Evolutionary conservation across 176 grass and related monocot species (phyloP), one percentile per base, ranked within the genome.

Genomic region (Musa beccarii): DNA sequence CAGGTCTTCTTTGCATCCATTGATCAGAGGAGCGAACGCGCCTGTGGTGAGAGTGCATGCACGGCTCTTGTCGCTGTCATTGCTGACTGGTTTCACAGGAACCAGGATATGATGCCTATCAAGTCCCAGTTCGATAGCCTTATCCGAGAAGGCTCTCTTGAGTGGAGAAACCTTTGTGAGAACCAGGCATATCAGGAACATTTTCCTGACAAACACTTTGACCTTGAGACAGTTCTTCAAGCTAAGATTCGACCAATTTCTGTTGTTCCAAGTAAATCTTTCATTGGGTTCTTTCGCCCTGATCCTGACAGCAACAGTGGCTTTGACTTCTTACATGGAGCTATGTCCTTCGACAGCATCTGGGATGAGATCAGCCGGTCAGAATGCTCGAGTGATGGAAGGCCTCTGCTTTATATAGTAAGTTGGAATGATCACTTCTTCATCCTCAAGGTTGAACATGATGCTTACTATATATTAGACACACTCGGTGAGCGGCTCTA

Each of bases 351-450:
- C 11, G 95, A 94, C 55, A 83, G 82, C 72, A 91, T 99, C 73
- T 99, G 95, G 95, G 88, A 92, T 77, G 95, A 99, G 86, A 92
- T 99, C 65, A 84, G 85, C 78, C 75, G 51, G 21, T 51, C 86
- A 1, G 76, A 83, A 54, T 74, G 52, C 20, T 77, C 68, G 7
- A 56, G 67, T 15, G 71, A 76, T 23, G 87, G 83, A 22, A 86
- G 71, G 19, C 80, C 81, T 23, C 87, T 79, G 13, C 50, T 99
- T 19, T 99, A 99, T 75, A 93, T 99, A 19, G 88, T 97, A 54
- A 97, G 94, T 72, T 97, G 94, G 94, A 97, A 97, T 0, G 94
- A 97, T 74, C 94, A 97, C 54, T 93, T 97, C 67, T 97, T 97
- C 2, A 80, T 97, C 50, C 83, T 97, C 68, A 97, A 90, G 75